Percentiles rank a stretch among this genome's conserved stretches.
Conservation (phyloP, 2,329 filamentous ascomycete species). For the Domatiomyces catenatus region DNA sequence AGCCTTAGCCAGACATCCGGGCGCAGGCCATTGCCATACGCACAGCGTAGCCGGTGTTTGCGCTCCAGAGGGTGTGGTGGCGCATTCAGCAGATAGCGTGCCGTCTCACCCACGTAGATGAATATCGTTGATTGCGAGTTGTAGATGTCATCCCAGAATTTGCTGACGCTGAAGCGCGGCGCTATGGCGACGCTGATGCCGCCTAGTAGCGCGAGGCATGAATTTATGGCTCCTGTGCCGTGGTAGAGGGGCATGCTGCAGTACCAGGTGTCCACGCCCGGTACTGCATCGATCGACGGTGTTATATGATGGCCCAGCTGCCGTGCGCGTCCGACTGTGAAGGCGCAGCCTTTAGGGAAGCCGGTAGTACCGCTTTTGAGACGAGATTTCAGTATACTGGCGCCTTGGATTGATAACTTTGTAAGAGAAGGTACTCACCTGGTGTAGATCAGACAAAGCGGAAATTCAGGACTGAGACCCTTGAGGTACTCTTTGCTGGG, state of each 20-base stretch:
- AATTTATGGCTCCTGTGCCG: slow-evolving; percentile 51
- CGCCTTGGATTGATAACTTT: slow-evolving; percentile 1
- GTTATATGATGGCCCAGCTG: slow-evolving; percentile 23
- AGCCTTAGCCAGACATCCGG: slow-evolving; percentile 36
- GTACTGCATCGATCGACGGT: slow-evolving; percentile 14
- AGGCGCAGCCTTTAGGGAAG: slow-evolving; percentile 54
- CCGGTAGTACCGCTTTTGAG: slow-evolving; percentile 53
- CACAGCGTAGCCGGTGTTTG: slow-evolving; percentile 30
- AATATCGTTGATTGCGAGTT: slow-evolving; percentile 39
- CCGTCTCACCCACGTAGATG: slow-evolving; percentile 38
- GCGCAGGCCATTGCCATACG: slow-evolving; percentile 34
- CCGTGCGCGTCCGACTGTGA: slow-evolving; percentile 38
- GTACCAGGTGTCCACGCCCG: slow-evolving; percentile 48
- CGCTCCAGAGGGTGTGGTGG: slow-evolving; percentile 31
- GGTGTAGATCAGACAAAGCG: slow-evolving; percentile 56
- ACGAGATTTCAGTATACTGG: background rate
- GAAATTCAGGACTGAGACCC: slow-evolving; percentile 36
- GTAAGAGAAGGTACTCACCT: slow-evolving; percentile 24
- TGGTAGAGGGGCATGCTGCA: slow-evolving; percentile 67
- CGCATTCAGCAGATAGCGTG: slow-evolving; percentile 32
- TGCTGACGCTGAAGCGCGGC: slow-evolving; percentile 20
- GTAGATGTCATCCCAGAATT: slow-evolving; percentile 17
- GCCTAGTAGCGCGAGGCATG: slow-evolving; percentile 39
- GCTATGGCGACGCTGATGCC: slow-evolving; percentile 31
- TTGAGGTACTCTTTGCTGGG: slow-evolving; percentile 42